A percentile compares a stretch with the other conserved stretches of the same genome.
Conservation (phyloP, 2,329 filamentous ascomycete species). For the Apiospora pterosperma region DNA sequence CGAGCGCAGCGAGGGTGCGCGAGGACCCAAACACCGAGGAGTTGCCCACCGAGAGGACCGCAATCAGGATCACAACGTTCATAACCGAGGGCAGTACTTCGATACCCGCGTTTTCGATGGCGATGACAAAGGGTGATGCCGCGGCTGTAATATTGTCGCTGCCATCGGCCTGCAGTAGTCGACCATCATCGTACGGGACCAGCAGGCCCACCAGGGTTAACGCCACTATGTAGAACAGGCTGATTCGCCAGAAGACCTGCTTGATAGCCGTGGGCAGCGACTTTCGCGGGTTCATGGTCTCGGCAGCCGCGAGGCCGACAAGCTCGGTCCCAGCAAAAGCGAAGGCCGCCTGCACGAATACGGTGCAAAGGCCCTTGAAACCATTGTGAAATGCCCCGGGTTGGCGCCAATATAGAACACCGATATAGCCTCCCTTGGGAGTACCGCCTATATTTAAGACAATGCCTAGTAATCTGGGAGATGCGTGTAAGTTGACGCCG, state of each 20-base stretch:
- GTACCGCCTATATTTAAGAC: slow-evolving; percentile 82
- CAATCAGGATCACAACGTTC: slow-evolving; percentile 91
- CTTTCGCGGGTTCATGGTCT: slow-evolving; percentile 57
- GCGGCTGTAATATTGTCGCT: slow-evolving; percentile 23
- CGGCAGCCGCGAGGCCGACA: slow-evolving; percentile 46
- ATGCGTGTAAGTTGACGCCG: slow-evolving; percentile 9
- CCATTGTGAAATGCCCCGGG: slow-evolving; percentile 85
- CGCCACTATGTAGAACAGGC: slow-evolving; percentile 64
- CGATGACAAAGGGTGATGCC: slow-evolving; percentile 82
- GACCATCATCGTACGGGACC: slow-evolving; percentile 28
- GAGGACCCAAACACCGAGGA: slow-evolving; percentile 89
- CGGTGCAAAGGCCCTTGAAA: slow-evolving; percentile 76
- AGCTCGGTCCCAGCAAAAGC: slow-evolving; percentile 44
- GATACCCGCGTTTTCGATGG: slow-evolving; percentile 76
- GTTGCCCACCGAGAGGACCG: slow-evolving; percentile 88
- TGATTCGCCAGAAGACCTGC: slow-evolving; percentile 65
- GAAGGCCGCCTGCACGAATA: slow-evolving; percentile 46
- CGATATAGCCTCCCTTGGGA: slow-evolving; percentile 71
- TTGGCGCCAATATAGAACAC: slow-evolving; percentile 69
- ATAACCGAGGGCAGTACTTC: slow-evolving; percentile 76
- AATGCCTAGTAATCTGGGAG: slow-evolving; percentile 71
- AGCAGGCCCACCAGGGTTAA: slow-evolving; percentile 43
- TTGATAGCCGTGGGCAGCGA: slow-evolving; percentile 65
- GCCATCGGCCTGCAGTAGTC: slow-evolving; percentile 24
- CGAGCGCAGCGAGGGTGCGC: slow-evolving; percentile 82